A percentile compares a stretch with the other conserved stretches of the same genome.
Conservation (phyloP, 345 rosid species). For the Populus pruinosa region DNA sequence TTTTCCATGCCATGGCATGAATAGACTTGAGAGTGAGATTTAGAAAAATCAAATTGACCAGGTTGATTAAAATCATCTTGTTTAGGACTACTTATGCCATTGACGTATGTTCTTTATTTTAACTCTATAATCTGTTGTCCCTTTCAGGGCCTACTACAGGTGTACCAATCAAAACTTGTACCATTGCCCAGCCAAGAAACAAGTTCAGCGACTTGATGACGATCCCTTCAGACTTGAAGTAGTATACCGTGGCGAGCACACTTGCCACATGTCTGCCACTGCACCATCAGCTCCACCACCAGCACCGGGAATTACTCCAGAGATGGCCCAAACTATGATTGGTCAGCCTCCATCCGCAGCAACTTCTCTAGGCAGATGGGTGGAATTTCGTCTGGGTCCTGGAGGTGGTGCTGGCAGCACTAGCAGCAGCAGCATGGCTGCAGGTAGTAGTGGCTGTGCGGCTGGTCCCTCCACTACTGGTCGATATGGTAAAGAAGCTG, state of each 20-base stretch:
- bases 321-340: not conserved
- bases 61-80: not conserved
- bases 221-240: conserved; percentile 62
- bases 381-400: conserved; percentile 31
- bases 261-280: conserved; percentile 64
- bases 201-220: conserved; percentile 68
- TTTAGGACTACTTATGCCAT: not conserved
- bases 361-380: conserved; percentile 20
- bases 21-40: not conserved
- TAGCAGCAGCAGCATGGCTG: conserved; percentile 4
- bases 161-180: conserved; percentile 84
- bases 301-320: not conserved
- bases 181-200: conserved; percentile 83
- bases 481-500: conserved; percentile 24
- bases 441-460: conserved; percentile 13
- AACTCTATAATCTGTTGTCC: not conserved
- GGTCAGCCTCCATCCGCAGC: not conserved
- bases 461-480: conserved; percentile 29
- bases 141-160: conserved; percentile 67
- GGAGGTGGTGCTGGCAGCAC: not conserved
- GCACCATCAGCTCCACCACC: conserved; percentile 39
- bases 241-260: conserved; percentile 62
- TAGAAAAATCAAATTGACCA: conserved; percentile 1
- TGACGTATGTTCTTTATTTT: not conserved
- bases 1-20: not conserved